phyloP scores from a whole-genome alignment of 805 yeast genomes.

The Starmerella ratchasimensis region DNA sequence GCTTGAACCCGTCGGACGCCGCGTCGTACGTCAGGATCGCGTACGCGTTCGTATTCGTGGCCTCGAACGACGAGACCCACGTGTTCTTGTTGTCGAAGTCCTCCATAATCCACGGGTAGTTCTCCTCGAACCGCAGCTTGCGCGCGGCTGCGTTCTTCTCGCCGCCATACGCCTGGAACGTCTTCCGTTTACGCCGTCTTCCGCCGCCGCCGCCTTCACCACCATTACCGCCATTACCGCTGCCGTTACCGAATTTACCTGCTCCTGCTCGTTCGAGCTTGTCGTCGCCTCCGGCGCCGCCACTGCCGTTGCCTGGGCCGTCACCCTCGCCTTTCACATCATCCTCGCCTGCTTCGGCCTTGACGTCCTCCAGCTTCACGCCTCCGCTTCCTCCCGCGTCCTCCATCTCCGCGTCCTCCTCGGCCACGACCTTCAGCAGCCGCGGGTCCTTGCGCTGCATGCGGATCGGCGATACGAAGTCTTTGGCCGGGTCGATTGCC shows the following conservation, averaged over 20 bases:
- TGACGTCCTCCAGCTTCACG: slow-evolving; percentile 24
- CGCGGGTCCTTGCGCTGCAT: slow-evolving; percentile 89
- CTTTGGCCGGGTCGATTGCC: slow-evolving; percentile 53
- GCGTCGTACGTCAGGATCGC: slow-evolving; percentile 74
- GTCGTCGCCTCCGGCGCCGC: slow-evolving; percentile 1
- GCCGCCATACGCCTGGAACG: slow-evolving; percentile 67
- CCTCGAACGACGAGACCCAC: slow-evolving; percentile 93
- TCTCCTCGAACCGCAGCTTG: slow-evolving; percentile 83
- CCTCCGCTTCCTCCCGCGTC: slow-evolving; percentile 12
- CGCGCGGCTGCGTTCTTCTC: slow-evolving; percentile 80
- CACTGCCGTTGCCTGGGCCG: not conserved
- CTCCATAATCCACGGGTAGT: slow-evolving; percentile 96
- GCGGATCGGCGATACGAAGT: slow-evolving; percentile 71
- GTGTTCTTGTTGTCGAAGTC: slow-evolving; percentile 90
- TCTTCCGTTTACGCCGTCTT: slow-evolving; percentile 40
- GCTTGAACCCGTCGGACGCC: slow-evolving; percentile 56
- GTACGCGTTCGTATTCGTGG: slow-evolving; percentile 73
- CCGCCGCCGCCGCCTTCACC: slow-evolving; percentile 6
- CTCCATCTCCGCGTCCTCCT: slow-evolving; percentile 17
- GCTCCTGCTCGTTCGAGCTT: not conserved
- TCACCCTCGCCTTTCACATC: not conserved
- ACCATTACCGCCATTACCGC: not conserved
- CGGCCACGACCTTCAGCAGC: slow-evolving; percentile 70
- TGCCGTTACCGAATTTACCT: not conserved
- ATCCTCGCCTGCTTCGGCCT: slow-evolving; percentile 13